phyloP scores from a whole-genome alignment of 2,329 filamentous ascomycete genomes.

The Exophiala viscosa region DNA sequence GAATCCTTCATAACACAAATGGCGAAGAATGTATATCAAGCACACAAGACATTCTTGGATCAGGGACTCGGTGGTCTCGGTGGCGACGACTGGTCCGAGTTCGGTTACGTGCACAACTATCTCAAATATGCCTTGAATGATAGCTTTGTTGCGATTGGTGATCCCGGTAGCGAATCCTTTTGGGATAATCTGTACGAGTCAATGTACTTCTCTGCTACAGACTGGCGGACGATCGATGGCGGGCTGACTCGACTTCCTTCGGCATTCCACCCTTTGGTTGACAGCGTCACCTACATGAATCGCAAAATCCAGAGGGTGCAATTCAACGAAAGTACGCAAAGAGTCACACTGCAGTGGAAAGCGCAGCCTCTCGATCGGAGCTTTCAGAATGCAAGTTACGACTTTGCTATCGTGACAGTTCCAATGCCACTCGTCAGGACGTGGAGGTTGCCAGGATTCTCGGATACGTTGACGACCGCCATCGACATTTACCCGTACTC shows the following conservation, averaged over 20 bases:
- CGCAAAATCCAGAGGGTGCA: slow-evolving; percentile 56
- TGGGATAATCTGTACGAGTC: slow-evolving; percentile 55
- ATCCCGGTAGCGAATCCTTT: slow-evolving; percentile 34
- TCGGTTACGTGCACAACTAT: slow-evolving; percentile 54
- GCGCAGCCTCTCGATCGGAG: slow-evolving; percentile 34
- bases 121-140: slow-evolving; percentile 54
- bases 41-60: slow-evolving; percentile 53
- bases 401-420: slow-evolving; percentile 63
- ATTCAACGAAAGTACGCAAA: slow-evolving; percentile 49
- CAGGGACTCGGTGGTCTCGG: slow-evolving; percentile 41
- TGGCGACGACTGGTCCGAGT: slow-evolving; percentile 61
- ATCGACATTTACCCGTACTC: slow-evolving; percentile 50
- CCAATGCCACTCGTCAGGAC: slow-evolving; percentile 63
- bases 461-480: slow-evolving; percentile 48
- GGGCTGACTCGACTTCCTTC: slow-evolving; percentile 57
- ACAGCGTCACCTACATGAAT: slow-evolving; percentile 54
- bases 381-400: slow-evolving; percentile 52
- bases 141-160: slow-evolving; percentile 44
- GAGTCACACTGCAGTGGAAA: slow-evolving; percentile 59
- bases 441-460: slow-evolving; percentile 57
- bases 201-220: slow-evolving; percentile 58
- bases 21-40: slow-evolving; percentile 38
- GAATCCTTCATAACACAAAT: slow-evolving; percentile 14
- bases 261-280: slow-evolving; percentile 61
- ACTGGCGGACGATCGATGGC: slow-evolving; percentile 64